These are phyloP conservation scores for Colletotrichum tanaceti DNA, from an alignment of 2,329 filamentous ascomycete species.

Conservation along the genomic window DNA sequence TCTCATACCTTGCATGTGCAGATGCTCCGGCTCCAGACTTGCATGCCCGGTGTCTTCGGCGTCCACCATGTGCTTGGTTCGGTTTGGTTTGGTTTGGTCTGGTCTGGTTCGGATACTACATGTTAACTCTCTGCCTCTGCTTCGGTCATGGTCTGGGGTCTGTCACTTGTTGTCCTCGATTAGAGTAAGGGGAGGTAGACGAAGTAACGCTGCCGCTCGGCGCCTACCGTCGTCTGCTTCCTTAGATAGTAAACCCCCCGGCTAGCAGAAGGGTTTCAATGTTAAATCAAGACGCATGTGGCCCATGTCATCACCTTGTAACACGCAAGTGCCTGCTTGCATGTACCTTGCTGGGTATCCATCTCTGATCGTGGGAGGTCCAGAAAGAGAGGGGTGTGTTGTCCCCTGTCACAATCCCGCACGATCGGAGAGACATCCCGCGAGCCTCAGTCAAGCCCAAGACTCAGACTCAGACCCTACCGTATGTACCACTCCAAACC, in stretches of 20 bases:
- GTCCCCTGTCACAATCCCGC: slow-evolving; percentile 33
- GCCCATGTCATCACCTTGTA: slow-evolving; percentile 35
- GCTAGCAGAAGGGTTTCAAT: background rate
- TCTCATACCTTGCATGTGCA: slow-evolving; percentile 10
- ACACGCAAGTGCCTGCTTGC: slow-evolving; percentile 36
- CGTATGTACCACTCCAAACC: slow-evolving; percentile 17
- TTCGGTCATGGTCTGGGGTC: slow-evolving; percentile 25
- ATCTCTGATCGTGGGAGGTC: slow-evolving; percentile 30
- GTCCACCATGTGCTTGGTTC: slow-evolving; percentile 2
- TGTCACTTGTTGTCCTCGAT: slow-evolving; percentile 36
- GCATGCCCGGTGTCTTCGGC: slow-evolving; percentile 26
- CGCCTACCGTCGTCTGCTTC: slow-evolving; percentile 31
- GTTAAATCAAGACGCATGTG: slow-evolving; percentile 18
- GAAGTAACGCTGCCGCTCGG: slow-evolving; percentile 39
- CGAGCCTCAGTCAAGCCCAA: slow-evolving; percentile 36
- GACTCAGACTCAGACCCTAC: slow-evolving; percentile 25
- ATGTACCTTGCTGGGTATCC: slow-evolving; percentile 24
- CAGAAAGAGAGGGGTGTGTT: slow-evolving; percentile 29
- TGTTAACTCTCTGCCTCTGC: slow-evolving; percentile 1
- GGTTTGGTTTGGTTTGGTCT: slow-evolving; percentile 9
- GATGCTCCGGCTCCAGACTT: slow-evolving; percentile 21
- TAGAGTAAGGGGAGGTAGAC: slow-evolving; percentile 33
- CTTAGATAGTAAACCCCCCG: background rate
- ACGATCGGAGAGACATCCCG: slow-evolving; percentile 35
- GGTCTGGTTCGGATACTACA: background rate